Evolutionary conservation across 805 yeast species (phyloP), one percentile per base, ranked within the genome.

Genomic region (Cephaloascus fragrans): DNA sequence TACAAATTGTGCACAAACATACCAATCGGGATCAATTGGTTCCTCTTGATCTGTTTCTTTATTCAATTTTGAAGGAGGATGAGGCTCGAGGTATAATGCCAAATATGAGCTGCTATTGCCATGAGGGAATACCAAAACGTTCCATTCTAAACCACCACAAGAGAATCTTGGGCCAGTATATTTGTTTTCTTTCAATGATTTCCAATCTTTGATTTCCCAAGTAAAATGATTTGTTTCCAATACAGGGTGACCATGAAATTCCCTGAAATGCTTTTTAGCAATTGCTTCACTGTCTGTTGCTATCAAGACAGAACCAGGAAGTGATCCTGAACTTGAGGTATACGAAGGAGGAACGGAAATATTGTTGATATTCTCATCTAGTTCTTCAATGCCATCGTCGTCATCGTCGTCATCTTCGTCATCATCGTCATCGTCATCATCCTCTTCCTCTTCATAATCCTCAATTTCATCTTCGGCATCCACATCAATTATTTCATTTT

Each of bases 1-100:
- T 3, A 84, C 84, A 60, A 93, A 93, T 51, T 88, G 95, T 2
- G 93, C 95, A 61, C 97, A 88, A n/a, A 77, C 80, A 40, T 79
- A 78, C 95, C 96, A 88, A 41, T 75, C 73, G 3, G 72, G 68
- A 41, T 62, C 61, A n/a, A 45, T 51, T 2, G 52, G 51, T 16
- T 43, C 59, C 43, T 47, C 56, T 14, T 45, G 54, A 1, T 49
- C 56, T 3, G 57, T 53, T 10, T 54, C 57, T 2, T 46, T 53
- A 19, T 56, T 50, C 15, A 44, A 23, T 19, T 29, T 34, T 18
- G 19, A 18, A 14, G 39, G 40, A 9, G 77, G 77, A 43, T 75
- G 73, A 0, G 95, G 93, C 49, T 87, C 95, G 44, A 93, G 62
- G 56, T 87, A 93, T 19, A 87, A 57, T 0, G 96, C 86, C 5